phyloP scores from a whole-genome alignment of 2,329 filamentous ascomycete genomes.

The Allantophomopsis lycopodina region DNA sequence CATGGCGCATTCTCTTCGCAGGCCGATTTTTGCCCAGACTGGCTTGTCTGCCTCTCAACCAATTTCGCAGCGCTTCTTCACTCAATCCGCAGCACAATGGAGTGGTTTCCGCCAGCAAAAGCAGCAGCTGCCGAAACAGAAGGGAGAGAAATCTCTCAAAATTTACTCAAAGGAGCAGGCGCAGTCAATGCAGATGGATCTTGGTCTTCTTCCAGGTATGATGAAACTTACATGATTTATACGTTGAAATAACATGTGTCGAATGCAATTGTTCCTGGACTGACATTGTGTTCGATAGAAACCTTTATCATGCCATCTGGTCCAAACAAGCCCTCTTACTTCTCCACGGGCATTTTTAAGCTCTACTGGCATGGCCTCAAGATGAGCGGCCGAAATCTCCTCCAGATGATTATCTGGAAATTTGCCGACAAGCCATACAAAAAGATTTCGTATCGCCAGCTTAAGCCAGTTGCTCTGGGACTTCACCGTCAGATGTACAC shows the following conservation, averaged over 20 bases:
- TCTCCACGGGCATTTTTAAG: slow-evolving; percentile 12
- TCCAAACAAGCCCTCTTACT: slow-evolving; percentile 15
- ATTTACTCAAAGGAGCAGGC: too few species aligned
- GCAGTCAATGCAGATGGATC: too few species aligned
- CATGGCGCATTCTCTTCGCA: slow-evolving; percentile 13
- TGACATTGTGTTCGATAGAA: slow-evolving; percentile 9
- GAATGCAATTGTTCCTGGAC: too few species aligned
- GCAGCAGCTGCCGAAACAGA: neutral
- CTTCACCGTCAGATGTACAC: slow-evolving; percentile 48
- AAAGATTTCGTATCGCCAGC: slow-evolving; percentile 25
- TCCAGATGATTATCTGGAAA: slow-evolving; percentile 9
- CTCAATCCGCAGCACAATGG: slow-evolving; percentile 1
- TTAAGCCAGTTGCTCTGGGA: slow-evolving; percentile 38
- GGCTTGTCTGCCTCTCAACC: slow-evolving; percentile 3
- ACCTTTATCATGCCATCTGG: slow-evolving; percentile 21
- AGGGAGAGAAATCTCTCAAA: too few species aligned
- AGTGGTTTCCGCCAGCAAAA: slow-evolving; percentile 1
- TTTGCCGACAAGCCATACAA: slow-evolving; percentile 14
- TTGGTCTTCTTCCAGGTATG: too few species aligned
- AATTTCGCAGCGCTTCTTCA: slow-evolving; percentile 10
- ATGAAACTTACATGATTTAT: too few species aligned
- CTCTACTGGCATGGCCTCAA: slow-evolving; percentile 15
- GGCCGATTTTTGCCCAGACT: slow-evolving; percentile 8
- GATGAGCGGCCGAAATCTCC: slow-evolving; percentile 6
- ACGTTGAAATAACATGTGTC: too few species aligned